Evolutionary conservation across 805 yeast genomes (phyloP).

Genomic region (Zygosaccharomyces rouxii): DNA sequence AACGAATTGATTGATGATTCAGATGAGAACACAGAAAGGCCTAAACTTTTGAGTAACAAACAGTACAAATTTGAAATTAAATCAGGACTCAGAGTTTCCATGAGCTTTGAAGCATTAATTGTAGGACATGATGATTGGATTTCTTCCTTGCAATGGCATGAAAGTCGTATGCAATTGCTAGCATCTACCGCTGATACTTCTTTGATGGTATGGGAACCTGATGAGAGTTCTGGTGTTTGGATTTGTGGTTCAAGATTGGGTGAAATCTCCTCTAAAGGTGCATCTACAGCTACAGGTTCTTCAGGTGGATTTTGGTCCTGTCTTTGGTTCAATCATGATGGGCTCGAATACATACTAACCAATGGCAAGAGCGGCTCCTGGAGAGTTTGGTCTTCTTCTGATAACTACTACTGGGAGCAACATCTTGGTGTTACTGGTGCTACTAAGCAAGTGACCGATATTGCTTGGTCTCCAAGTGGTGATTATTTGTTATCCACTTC

Average conservation of each 20-base stretch:
- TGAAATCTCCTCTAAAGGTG: conserved; percentile 91
- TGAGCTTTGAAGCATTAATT: conserved; percentile 84
- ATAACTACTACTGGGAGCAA: conserved; percentile 41
- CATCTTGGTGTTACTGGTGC: conserved; percentile 71
- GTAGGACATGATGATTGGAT: conserved; percentile 99
- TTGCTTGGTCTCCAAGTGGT: conserved; percentile 69
- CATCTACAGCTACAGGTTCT: conserved; percentile 97
- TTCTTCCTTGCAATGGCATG: conserved; percentile 76
- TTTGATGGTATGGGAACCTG: conserved; percentile 91
- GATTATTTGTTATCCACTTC: conserved; percentile 72
- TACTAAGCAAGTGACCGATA: conserved; percentile 65
- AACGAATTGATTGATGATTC: conserved; percentile 54
- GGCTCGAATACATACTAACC: conserved; percentile 56
- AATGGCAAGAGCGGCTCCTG: conserved; percentile 92
- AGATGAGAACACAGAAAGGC: conserved; percentile 44
- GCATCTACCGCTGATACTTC: conserved; percentile 93
- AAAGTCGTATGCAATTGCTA: conserved; percentile 50
- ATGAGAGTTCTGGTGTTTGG: conserved; percentile 84
- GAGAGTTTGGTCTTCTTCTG: conserved; percentile 59
- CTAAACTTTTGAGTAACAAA: conserved; percentile 62
- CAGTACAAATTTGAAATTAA: conserved; percentile 54
- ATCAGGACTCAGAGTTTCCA: conserved; percentile 42
- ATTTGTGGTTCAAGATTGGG: conserved; percentile 76
- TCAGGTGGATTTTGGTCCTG: conserved; percentile 69
- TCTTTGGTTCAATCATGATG: conserved; percentile 57